phyloP scores from a whole-genome alignment of 129 eudicot species.

The Sambucus nigra region DNA sequence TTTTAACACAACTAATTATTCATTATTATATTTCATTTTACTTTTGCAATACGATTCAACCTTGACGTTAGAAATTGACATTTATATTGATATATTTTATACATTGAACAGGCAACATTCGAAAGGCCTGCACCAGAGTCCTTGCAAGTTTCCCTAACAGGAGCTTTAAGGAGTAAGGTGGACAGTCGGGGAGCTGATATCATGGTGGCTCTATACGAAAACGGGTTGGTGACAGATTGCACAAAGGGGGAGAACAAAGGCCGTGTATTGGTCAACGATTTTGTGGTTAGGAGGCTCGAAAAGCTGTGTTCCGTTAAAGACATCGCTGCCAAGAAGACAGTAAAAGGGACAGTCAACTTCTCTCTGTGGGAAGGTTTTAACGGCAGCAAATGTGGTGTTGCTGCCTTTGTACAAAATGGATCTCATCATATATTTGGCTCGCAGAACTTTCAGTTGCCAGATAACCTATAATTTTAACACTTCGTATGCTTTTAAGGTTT shows the following conservation, averaged over 20 bases:
- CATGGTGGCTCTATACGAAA: constrained; percentile 71
- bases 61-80: background rate
- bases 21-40: too few species aligned
- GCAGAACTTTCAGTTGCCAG: constrained; percentile 50
- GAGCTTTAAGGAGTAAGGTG: constrained; percentile 46
- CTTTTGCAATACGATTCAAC: too few species aligned
- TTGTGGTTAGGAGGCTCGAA: constrained; percentile 65
- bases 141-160: constrained; percentile 58
- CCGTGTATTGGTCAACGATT: constrained; percentile 62
- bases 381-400: constrained; percentile 58
- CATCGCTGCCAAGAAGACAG: constrained; percentile 44
- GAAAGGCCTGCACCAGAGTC: constrained; percentile 38
- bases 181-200: constrained; percentile 46
- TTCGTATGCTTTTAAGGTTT: constrained; percentile 3
- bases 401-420: constrained; percentile 44
- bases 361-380: constrained; percentile 67
- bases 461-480: constrained; percentile 17
- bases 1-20: too few species aligned
- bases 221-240: constrained; percentile 67
- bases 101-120: constrained; percentile 49
- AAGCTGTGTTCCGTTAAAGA: constrained; percentile 57
- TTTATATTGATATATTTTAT: background rate
- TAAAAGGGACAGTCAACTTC: constrained; percentile 51
- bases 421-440: constrained; percentile 61
- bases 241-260: constrained; percentile 70